Base-by-base conservation (phyloP, 1,284 basidiomycete species). In the Athelia sp. region DNA sequence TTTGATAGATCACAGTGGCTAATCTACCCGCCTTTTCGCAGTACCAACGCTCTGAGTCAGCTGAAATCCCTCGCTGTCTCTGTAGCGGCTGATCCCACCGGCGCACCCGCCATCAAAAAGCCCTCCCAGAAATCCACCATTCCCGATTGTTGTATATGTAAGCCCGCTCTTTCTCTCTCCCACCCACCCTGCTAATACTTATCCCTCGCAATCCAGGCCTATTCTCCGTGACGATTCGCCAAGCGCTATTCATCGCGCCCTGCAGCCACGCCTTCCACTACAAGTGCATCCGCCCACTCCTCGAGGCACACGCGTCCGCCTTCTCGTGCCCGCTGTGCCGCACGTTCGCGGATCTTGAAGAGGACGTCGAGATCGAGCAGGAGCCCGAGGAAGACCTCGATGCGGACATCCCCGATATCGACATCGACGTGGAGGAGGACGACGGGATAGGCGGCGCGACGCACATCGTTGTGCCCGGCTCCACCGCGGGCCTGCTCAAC, bases 181-280 rank as follows among this genome's bases (percentile, higher is more conserved):
- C 23, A 43, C 23, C 47, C 35, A 32, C 45, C 38, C 43, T 50
- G 38, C 45, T 51, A 31, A 45, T 17, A 24, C 24, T 45, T 29
- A 48, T 40, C 15, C 8, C 29, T n/a, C n/a, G n/a, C n/a, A n/a
- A 24, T 31, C 3, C 54, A 91, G 88, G 88, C 64, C 76, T 99
- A 17, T 98, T 97, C 72, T 77, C 85, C 3, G 94, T 99, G 3
- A 90, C 91, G 0, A 95, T 98, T 58, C 92, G 89, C 55, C 96
- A 99, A 69, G 90, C 94, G 0, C 80, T 99, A 22, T 99, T 99
- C 73, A 96, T 99, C 63, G 94, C 95, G 26, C 93, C 93, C 0
- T 95, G 93, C 67, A 96, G 93, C 4, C 96, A 98, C 69, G 87
- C 95, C 0, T 98, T 97, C 75, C 96, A 98, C 70, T 98, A 91